Percentiles rank a stretch among this genome's conserved stretches.
These are phyloP conservation scores for Apocynum venetum DNA, from an alignment of 257 asterid genomes.

Conservation along the genomic window DNA sequence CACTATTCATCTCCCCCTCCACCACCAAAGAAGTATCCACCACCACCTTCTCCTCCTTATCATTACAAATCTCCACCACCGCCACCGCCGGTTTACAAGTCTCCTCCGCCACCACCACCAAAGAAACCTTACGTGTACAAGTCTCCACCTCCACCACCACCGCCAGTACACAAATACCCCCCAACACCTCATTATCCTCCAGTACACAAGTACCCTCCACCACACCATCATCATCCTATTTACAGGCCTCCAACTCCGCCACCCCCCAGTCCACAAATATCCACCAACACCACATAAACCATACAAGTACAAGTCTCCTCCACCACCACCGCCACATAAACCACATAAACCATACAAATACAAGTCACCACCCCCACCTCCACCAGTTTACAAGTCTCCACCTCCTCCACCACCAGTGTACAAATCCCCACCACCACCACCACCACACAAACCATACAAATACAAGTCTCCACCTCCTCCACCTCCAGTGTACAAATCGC, in stretches of 20 bases:
- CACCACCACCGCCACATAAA: background rate
- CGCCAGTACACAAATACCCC: background rate
- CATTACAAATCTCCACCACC: background rate
- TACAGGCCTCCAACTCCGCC: background rate
- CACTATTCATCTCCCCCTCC: background rate
- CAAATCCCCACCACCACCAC: background rate
- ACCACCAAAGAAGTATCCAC: background rate
- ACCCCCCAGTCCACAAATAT: background rate
- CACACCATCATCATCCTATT: background rate
- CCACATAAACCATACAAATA: background rate
- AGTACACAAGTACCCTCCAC: background rate
- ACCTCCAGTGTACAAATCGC: background rate
- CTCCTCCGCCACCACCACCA: slow-evolving; percentile 2
- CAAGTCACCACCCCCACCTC: background rate
- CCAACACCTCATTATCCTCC: background rate
- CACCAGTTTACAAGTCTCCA: background rate
- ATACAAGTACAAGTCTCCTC: background rate
- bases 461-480: background rate
- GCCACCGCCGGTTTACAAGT: background rate
- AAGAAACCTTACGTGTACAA: background rate
- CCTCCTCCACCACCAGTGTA: background rate
- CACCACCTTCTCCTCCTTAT: background rate
- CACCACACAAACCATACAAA: background rate
- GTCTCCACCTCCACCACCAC: background rate
- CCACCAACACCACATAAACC: background rate